Percentiles rank a stretch among this genome's conserved stretches.
Evolutionary conservation across 495 filamentous ascomycete species (phyloP).

Genomic region (Elasticomyces elasticus): DNA sequence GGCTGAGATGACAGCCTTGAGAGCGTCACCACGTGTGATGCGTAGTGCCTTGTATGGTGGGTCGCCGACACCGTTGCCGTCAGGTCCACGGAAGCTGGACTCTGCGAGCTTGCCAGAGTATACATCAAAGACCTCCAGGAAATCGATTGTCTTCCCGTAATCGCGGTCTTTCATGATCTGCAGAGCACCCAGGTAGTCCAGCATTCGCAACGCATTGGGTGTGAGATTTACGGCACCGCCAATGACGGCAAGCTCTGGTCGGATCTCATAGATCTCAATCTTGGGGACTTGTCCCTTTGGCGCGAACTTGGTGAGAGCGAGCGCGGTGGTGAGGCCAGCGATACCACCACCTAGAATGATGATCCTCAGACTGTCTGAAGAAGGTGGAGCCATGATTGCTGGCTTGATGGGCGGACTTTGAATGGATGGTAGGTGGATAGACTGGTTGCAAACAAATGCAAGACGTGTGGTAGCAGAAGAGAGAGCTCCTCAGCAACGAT

Average conservation of each 20-base stretch:
- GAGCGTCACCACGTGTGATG: constrained; percentile 26
- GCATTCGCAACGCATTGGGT: constrained; percentile 49
- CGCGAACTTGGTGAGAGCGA: constrained; percentile 41
- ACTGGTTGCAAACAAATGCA: background rate
- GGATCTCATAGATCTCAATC: constrained; percentile 49
- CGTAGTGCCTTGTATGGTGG: constrained; percentile 28
- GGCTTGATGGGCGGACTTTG: background rate
- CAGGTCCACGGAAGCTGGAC: constrained; percentile 24
- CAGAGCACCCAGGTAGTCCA: constrained; percentile 46
- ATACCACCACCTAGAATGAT: constrained; percentile 49
- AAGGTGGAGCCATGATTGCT: constrained; percentile 18
- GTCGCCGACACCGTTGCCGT: constrained; percentile 26
- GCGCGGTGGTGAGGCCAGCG: constrained; percentile 44
- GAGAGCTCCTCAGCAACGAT: background rate
- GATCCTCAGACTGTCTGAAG: constrained; percentile 19
- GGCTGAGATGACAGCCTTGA: constrained; percentile 38
- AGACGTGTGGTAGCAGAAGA: background rate
- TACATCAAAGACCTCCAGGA: constrained; percentile 40
- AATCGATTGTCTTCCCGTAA: constrained; percentile 35
- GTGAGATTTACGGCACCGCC: constrained; percentile 56
- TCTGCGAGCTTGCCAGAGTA: constrained; percentile 37
- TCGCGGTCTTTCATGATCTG: constrained; percentile 32
- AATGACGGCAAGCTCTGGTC: constrained; percentile 45
- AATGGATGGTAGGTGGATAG: background rate
- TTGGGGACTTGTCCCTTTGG: constrained; percentile 37